Conservation (phyloP, 257 asterid genomes). For the Ajuga chamaepitys region DNA sequence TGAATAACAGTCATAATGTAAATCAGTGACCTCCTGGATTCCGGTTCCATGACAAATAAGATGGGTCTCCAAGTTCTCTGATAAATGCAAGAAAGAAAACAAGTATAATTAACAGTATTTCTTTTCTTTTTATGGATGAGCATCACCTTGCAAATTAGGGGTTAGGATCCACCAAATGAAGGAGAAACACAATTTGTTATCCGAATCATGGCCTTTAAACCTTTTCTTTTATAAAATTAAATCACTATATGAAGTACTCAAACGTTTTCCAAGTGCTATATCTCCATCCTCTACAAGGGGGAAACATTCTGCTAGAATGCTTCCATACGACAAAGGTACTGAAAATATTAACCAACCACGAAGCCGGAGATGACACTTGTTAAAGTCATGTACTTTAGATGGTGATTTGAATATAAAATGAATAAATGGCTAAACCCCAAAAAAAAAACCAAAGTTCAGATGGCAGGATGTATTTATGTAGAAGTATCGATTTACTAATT, state of each 20-base stretch:
- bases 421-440: not conserved
- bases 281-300: too few species aligned
- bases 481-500: not conserved
- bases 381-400: not conserved
- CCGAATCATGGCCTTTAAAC: too few species aligned
- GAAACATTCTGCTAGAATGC: not conserved
- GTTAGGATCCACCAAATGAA: too few species aligned
- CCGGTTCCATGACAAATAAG: slow-evolving; percentile 84
- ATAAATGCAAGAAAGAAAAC: not conserved
- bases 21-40: slow-evolving; percentile 65
- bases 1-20: too few species aligned
- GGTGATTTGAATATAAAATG: not conserved
- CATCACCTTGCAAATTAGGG: too few species aligned
- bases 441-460: not conserved
- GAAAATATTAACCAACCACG: not conserved
- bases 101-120: too few species aligned
- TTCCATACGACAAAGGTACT: not conserved
- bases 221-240: too few species aligned
- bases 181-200: too few species aligned
- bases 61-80: slow-evolving; percentile 93
- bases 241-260: too few species aligned
- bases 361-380: not conserved
- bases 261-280: too few species aligned
- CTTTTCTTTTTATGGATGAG: too few species aligned
- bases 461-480: not conserved